Percentiles rank a stretch among this genome's conserved stretches.
phyloP scores from a whole-genome alignment of 345 rosid genomes.

The Rhodamnia rubescens region DNA sequence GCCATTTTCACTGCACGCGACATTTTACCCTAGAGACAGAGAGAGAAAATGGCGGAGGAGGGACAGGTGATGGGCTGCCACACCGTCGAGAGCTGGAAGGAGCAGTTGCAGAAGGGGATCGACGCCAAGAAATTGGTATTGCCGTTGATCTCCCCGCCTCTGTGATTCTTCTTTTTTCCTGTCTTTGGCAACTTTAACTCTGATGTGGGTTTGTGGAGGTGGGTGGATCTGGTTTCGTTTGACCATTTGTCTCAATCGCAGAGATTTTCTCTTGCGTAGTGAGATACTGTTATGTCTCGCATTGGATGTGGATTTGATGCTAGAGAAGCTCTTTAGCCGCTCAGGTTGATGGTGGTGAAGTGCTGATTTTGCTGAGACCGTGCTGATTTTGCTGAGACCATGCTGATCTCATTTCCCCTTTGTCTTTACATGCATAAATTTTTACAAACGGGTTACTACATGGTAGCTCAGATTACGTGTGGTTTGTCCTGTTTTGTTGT shows the following conservation, averaged over 20 bases:
- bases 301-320: no score
- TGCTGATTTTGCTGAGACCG: neutral
- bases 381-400: neutral
- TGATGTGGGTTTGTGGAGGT: no score
- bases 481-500: neutral
- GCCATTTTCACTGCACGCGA: no score
- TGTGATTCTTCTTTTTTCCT: neutral
- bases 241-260: neutral
- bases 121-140: constrained; percentile 15
- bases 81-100: constrained; percentile 17
- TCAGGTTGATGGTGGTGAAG: neutral
- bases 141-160: neutral
- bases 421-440: no score
- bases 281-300: neutral
- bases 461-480: neutral
- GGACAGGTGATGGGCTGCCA: constrained; percentile 22
- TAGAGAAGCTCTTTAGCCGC: neutral
- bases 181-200: no score
- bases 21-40: neutral
- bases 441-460: no score
- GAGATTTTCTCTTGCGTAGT: neutral
- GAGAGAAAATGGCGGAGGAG: constrained; percentile 9
- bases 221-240: neutral
- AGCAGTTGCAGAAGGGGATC: constrained; percentile 5
- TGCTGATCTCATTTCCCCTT: neutral